Conservation (phyloP, 129 eudicot species). For the Saposhnikovia divaricata region DNA sequence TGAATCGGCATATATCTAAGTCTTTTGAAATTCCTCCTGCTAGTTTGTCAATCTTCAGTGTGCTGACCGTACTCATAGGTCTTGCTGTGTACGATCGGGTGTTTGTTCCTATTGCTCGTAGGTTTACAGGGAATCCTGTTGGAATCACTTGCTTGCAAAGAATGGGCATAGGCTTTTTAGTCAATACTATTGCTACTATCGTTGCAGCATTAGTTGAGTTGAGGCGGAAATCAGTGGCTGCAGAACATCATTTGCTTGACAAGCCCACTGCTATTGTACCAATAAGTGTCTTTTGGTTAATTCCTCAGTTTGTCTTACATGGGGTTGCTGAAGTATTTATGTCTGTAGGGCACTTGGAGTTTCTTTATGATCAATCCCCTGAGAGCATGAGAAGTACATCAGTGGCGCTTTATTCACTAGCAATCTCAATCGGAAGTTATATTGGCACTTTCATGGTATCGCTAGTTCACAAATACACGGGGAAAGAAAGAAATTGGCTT, state of each 20-base stretch:
- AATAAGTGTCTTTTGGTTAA: conserved; percentile 74
- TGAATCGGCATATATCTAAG: conserved; percentile 75
- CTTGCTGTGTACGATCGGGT: conserved; percentile 64
- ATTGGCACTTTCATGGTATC: conserved; percentile 61
- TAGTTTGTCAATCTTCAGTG: conserved; percentile 49
- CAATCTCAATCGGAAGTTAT: conserved; percentile 61
- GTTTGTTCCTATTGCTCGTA: conserved; percentile 61
- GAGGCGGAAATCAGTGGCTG: conserved; percentile 60
- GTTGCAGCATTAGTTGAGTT: conserved; percentile 60
- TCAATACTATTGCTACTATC: conserved; percentile 59
- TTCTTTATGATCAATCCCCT: conserved; percentile 83
- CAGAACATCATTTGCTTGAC: conserved; percentile 49
- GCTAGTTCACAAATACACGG: conserved; percentile 60
- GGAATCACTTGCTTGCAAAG: conserved; percentile 77
- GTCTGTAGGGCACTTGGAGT: conserved; percentile 78
- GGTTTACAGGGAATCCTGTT: conserved; percentile 54
- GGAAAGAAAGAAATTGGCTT: conserved; percentile 58
- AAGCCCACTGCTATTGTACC: conserved; percentile 55
- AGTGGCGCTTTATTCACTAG: conserved; percentile 50
- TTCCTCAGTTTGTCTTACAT: conserved; percentile 70
- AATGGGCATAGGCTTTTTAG: conserved; percentile 70
- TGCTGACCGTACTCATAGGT: conserved; percentile 47
- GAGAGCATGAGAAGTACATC: conserved; percentile 94
- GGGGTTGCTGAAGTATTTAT: conserved; percentile 70
- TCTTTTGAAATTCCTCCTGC: conserved; percentile 90